Percentiles rank a stretch among this genome's conserved stretches.
phyloP scores from a whole-genome alignment of 2,329 filamentous ascomycete genomes.

The Claviceps sp. region DNA sequence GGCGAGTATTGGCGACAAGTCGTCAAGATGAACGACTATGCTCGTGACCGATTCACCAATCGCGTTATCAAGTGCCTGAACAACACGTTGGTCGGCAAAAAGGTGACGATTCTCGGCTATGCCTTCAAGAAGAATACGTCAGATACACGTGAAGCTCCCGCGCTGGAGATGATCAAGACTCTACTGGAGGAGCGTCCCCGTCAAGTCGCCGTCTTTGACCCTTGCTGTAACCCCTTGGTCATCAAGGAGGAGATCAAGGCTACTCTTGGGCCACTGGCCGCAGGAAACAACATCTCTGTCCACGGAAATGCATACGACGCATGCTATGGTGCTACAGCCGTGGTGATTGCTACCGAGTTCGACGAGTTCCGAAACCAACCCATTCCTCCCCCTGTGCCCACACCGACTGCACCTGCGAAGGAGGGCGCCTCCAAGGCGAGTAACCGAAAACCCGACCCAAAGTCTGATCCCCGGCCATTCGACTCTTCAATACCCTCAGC shows the following conservation, averaged over 20 bases:
- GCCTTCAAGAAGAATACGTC: constrained; percentile 72
- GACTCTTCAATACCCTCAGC: constrained; percentile 22
- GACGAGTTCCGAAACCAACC: constrained; percentile 39
- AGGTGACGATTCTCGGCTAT: constrained; percentile 59
- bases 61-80: constrained; percentile 54
- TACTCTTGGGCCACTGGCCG: constrained; percentile 25
- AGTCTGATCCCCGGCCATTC: constrained; percentile 35
- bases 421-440: constrained; percentile 18
- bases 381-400: constrained; percentile 17
- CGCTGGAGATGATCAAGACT: constrained; percentile 52
- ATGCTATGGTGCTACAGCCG: constrained; percentile 33
- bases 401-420: constrained; percentile 7
- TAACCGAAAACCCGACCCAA: constrained; percentile 25
- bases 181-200: constrained; percentile 50
- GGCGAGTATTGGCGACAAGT: constrained; percentile 65
- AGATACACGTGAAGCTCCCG: constrained; percentile 59
- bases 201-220: constrained; percentile 57
- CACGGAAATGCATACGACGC: constrained; percentile 36
- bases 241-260: constrained; percentile 36
- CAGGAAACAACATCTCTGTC: constrained; percentile 31
- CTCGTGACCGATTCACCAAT: constrained; percentile 53
- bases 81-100: constrained; percentile 56
- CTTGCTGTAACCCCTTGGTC: constrained; percentile 40
- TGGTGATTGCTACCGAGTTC: constrained; percentile 43
- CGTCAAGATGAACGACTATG: constrained; percentile 64